phyloP scores from a whole-genome alignment of 1,139 yeast species.

The Nakaseomyces nivariensis region DNA sequence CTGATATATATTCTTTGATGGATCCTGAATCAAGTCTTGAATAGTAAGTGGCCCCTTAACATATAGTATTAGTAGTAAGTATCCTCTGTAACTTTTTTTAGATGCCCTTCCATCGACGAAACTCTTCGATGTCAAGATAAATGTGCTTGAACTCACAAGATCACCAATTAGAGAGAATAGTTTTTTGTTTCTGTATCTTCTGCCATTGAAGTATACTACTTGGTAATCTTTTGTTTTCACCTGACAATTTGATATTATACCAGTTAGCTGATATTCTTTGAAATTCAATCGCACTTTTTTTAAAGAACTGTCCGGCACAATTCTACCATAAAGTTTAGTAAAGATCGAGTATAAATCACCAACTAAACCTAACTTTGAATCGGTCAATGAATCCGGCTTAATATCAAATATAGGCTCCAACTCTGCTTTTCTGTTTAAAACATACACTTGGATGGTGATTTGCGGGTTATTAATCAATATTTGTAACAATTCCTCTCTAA shows the following conservation, averaged over 20 bases:
- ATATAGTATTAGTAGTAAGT: slow-evolving; percentile 35
- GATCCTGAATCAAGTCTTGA: slow-evolving; percentile 37
- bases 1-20: slow-evolving; percentile 30
- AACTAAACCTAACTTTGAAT: background rate
- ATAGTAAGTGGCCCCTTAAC: slow-evolving; percentile 28
- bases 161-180: slow-evolving; percentile 29
- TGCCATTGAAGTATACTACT: slow-evolving; percentile 39
- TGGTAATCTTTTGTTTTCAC: slow-evolving; percentile 36
- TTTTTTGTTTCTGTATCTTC: slow-evolving; percentile 25
- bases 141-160: slow-evolving; percentile 24
- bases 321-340: slow-evolving; percentile 12
- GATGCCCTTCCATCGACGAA: slow-evolving; percentile 14
- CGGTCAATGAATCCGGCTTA: background rate
- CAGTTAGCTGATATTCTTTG: slow-evolving; percentile 26
- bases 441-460: slow-evolving; percentile 8
- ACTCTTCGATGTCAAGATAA: slow-evolving; percentile 21
- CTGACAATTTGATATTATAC: slow-evolving; percentile 28
- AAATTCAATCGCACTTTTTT: slow-evolving; percentile 19
- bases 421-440: no score
- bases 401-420: background rate
- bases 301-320: slow-evolving; percentile 12
- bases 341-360: background rate
- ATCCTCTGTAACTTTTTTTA: slow-evolving; percentile 26
- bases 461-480: slow-evolving; percentile 29
- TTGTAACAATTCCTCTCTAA: slow-evolving; percentile 33